A percentile compares a stretch with the other conserved stretches of the same genome.
phyloP scores from a whole-genome alignment of 768 basidiomycete genomes.

The Leccinellum luteum region DNA sequence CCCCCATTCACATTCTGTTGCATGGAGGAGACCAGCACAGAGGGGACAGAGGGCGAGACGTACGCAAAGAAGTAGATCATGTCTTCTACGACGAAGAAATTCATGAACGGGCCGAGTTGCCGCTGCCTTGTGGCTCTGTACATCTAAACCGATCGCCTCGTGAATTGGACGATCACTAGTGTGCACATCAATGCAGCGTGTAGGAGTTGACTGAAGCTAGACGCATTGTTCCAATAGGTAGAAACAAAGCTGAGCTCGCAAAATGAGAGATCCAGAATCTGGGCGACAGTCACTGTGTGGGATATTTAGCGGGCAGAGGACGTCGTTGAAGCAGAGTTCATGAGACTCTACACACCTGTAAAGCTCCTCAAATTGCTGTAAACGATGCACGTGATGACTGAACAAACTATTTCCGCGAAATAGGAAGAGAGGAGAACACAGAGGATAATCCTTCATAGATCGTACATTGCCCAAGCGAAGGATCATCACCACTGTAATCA shows the following conservation, averaged over 20 bases:
- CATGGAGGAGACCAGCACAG: background rate
- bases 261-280: background rate
- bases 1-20: background rate
- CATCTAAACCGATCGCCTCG: background rate
- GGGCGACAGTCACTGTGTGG: background rate
- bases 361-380: background rate
- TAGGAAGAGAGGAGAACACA: conserved; percentile 10
- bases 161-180: conserved; percentile 1
- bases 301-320: background rate
- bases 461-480: conserved; percentile 15
- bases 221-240: background rate
- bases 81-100: background rate
- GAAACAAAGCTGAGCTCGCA: background rate
- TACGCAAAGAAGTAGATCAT: conserved; percentile 6
- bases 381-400: background rate
- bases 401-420: background rate
- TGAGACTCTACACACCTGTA: background rate
- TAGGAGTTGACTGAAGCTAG: background rate
- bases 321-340: background rate
- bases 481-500: conserved; percentile 13
- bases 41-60: background rate
- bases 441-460: conserved; percentile 7
- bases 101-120: background rate
- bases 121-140: background rate
- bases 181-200: background rate